Evolutionary conservation across 2,329 filamentous ascomycete genomes (phyloP), one percentile per base, ranked within the genome.

Genomic region (Alternaria panax): DNA sequence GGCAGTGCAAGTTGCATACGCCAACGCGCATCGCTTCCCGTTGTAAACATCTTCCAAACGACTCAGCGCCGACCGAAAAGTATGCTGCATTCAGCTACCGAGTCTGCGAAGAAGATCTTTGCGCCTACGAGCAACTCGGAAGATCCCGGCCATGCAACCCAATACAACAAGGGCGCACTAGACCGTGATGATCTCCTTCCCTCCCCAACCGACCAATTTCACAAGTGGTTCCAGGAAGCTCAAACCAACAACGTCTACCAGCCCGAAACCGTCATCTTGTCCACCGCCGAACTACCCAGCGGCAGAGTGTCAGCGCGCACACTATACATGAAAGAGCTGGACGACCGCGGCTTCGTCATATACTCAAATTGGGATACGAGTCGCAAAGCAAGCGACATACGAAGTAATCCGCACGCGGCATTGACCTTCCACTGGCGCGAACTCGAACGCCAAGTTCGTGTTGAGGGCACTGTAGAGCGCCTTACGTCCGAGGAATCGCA

Each of bases 251-350:
- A 81, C 25, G 86, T 93, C 46, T 82, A 88, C 45, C 91, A 96
- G 68, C 93, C 94, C 1, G 95, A 99, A 79, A 92, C 95, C 1
- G 93, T 92, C 72, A 93, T 90, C 2, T 84, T 99, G 1, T 90
- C 93, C 4, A 99, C 95, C 0, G 93, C 93, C 0, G 83, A 85
- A 24, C 85, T 98, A 5, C 94, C 94, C 2, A 91, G 88, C 0
- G 95, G 95, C 61, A 89, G 91, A 46, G 91, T 98, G 20, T 92
- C 88, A 46, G 89, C 92, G 4, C 92, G 95, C 59, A 86, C 92
- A 68, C 92, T 99, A 36, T 99, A 98, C 80, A 85, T 99, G 67
- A 99, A 99, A 80, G 95, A 98, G 82, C 87, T 98, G 24, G 93
- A 98, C 78, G 79, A 83, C 5, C 79, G 77, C 20, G 93, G 93